phyloP scores from a whole-genome alignment of 192 early-diverging fungal species.

The Linnemannia elongata region DNA sequence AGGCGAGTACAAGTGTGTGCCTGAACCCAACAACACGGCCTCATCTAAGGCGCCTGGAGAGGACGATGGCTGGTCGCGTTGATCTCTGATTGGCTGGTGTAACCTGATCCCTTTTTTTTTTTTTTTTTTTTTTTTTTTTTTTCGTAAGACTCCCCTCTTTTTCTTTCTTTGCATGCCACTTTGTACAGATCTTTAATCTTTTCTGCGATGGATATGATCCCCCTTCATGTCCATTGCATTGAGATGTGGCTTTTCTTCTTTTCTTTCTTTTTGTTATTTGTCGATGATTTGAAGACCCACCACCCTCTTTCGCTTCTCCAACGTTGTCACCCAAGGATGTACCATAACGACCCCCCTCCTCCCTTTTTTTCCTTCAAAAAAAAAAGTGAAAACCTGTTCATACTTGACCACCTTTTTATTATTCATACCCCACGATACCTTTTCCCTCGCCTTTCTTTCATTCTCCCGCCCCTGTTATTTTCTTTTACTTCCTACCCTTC shows the following conservation, averaged over 20 bases:
- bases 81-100: not conserved
- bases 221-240: not conserved
- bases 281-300: not conserved
- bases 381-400: not conserved
- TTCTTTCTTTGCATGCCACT: not conserved
- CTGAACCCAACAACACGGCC: constrained; percentile 44
- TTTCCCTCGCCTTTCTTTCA: not conserved
- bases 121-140: constrained; percentile 6
- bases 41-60: constrained; percentile 49
- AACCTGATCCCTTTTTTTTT: not conserved
- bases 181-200: not conserved
- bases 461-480: not conserved
- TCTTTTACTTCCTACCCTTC: not conserved
- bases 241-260: not conserved
- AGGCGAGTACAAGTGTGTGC: constrained; percentile 55
- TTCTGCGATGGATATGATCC: not conserved
- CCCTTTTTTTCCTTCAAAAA: not conserved
- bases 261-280: not conserved
- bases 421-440: not conserved
- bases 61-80: constrained; percentile 53
- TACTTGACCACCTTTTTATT: not conserved
- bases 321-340: not conserved
- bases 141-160: not conserved
- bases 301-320: too few relatives aligned
- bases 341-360: not conserved